A percentile compares a stretch with the other conserved stretches of the same genome.
Evolutionary conservation across 1,284 basidiomycete species (phyloP).

Genomic region (Pholiota adiposa): DNA sequence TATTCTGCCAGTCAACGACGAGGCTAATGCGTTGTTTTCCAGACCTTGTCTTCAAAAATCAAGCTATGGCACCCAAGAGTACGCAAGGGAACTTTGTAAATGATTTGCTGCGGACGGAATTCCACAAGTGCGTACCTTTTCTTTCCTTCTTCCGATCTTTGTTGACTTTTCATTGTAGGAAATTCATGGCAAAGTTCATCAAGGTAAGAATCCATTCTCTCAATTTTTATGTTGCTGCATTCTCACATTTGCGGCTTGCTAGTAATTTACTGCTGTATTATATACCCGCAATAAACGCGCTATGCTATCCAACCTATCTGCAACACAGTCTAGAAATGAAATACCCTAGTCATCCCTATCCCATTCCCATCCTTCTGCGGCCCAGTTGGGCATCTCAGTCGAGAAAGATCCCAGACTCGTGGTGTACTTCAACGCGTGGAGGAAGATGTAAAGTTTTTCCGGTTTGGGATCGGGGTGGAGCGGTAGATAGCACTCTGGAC

Average conservation of each 20-base stretch:
- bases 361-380: constrained; percentile 29
- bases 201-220: constrained; percentile 48
- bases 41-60: constrained; percentile 98
- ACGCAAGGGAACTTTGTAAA: constrained; percentile 87
- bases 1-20: constrained; percentile 4
- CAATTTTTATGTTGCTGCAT: neutral
- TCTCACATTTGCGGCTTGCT: neutral
- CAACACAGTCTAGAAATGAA: neutral
- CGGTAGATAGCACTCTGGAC: constrained; percentile 88
- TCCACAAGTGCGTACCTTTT: constrained; percentile 76
- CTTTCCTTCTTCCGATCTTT: constrained; percentile 2
- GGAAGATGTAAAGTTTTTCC: constrained; percentile 90
- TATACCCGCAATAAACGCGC: constrained; percentile 1
- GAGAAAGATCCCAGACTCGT: constrained; percentile 61
- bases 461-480: constrained; percentile 90
- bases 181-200: constrained; percentile 82
- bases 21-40: constrained; percentile 3
- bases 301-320: constrained; percentile 4
- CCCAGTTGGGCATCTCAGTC: constrained; percentile 31
- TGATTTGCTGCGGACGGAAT: constrained; percentile 89
- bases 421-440: constrained; percentile 88
- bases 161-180: constrained; percentile 44
- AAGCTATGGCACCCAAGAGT: constrained; percentile 72
- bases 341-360: constrained; percentile 21
- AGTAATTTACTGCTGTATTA: constrained; percentile 25